Evolutionary conservation across 768 basidiomycete species (phyloP), one percentile per base, ranked within the genome.

Genomic region (Lentinula guzmanii): DNA sequence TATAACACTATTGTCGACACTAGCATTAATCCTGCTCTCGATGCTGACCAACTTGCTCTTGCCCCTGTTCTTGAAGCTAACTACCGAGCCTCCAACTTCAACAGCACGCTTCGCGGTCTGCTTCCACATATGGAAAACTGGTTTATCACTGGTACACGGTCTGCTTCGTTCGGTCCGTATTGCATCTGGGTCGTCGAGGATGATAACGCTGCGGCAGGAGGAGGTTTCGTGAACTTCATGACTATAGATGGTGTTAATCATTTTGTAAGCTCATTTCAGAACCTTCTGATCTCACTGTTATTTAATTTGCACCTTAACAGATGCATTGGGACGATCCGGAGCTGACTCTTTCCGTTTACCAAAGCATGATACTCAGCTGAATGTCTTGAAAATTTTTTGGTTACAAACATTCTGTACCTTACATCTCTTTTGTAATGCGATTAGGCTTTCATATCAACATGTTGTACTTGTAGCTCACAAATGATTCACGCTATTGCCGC

Each of bases 201-300:
- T 37, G 62, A 68, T 18, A 62, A 60, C 35, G 54, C 53, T 24
- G 62, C 37, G n/a, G 34, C 53, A 24, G 37, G 53, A 2, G 18
- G 46, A 39, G 63, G 64, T 0, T 48, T 41, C 13, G 62, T 71
- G 33, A 35, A 60, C 31, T 63, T 62, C 45, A 62, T 63, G 58
- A n/a, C 63, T 8, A 52, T 70, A 1, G 35, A 62, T 1, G 66
- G 66, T 11, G 34, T 54, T 10, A 71, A 70, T 52, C 70, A 70
- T 61, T 70, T 70, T 33, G 70, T 70, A 42, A 52, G 70, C 65
- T 18, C 48, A 24, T 50, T 28, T 50, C 16, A 21, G 28, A 28
- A 28, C 28, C 45, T n/a, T 7, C 10, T 31, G 1, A 21, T 50
- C 28, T 50, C n/a, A 21, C 28, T 21, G 5, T 50, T 5, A 50